phyloP scores from a whole-genome alignment of 78 protist genomes.

The Speleostelium caveatum region DNA sequence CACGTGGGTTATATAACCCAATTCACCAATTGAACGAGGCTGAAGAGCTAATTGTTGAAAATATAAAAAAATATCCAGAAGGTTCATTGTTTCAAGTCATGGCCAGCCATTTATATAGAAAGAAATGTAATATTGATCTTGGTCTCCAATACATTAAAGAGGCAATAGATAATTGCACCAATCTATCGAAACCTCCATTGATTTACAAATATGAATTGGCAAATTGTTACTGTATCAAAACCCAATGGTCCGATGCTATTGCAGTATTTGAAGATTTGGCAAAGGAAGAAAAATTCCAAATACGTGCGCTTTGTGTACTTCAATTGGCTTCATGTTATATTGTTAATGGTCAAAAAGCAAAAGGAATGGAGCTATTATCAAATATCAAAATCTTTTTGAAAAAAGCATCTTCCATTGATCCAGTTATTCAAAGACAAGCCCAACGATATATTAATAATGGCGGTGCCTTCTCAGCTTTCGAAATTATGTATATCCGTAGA shows the following conservation, averaged over 20 bases:
- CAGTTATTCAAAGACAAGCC: slow-evolving; percentile 41
- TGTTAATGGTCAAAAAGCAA: neutral
- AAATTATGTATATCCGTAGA: slow-evolving; percentile 56
- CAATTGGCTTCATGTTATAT: slow-evolving; percentile 72
- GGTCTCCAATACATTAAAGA: slow-evolving; percentile 26
- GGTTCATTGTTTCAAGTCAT: slow-evolving; percentile 64
- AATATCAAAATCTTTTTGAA: slow-evolving; percentile 1
- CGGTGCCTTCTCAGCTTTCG: slow-evolving; percentile 64
- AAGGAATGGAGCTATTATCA: neutral
- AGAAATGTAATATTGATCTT: slow-evolving; percentile 48
- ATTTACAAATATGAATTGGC: slow-evolving; percentile 72
- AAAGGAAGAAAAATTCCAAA: slow-evolving; percentile 65
- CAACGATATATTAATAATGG: slow-evolving; percentile 13
- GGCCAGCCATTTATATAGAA: slow-evolving; percentile 65
- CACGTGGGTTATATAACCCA: slow-evolving; percentile 75
- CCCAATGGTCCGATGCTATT: slow-evolving; percentile 61
- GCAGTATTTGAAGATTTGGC: slow-evolving; percentile 11
- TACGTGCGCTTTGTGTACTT: slow-evolving; percentile 60
- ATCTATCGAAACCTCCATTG: slow-evolving; percentile 1
- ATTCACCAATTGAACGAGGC: slow-evolving; percentile 46
- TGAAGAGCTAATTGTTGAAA: slow-evolving; percentile 28
- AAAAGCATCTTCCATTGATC: slow-evolving; percentile 23
- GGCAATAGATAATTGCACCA: slow-evolving; percentile 18
- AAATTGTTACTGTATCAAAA: slow-evolving; percentile 26
- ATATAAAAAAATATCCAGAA: slow-evolving; percentile 41